Evolutionary conservation across 306 rosid species (phyloP), one percentile per base, ranked within the genome.

Genomic region (Rubus idaeus): DNA sequence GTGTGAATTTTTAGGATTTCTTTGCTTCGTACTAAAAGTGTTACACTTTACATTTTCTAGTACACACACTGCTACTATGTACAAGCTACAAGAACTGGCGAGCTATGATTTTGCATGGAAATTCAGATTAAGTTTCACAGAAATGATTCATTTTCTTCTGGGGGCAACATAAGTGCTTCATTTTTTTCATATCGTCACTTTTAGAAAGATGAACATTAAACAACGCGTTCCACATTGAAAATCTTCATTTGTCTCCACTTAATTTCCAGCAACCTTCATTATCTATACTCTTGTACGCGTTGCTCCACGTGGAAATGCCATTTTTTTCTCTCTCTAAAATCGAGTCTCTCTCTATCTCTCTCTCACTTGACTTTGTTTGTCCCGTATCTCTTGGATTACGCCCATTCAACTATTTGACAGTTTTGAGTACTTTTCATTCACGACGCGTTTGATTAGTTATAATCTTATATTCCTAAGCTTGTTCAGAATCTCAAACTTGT

Each of bases 391-490:
- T 72, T 45, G 50, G 47, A 60, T 26, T 16, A 5, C 62, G 70
- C 30, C 0, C 26, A 9, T 8, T 0, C 70, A 7, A 17, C 69
- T 39, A 17, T 37, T 40, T 65, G 16, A 60, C 5, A 1, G 39
- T 45, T 44, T 30, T 10, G 13, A 20, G 71, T 83, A 72, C 53
- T 60, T 74, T 81, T 40, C 80, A 76, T 60, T 64, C 69, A 64
- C 41, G n/a, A 87, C 89, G 82, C 83, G 86, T 35, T 60, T 39
- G 52, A 42, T 66, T 23, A 21, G 18, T 20, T 37, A 40, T 71
- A 18, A 77, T 30, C 35, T 30, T 30, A 30, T 30, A 30, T 30
- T 30, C 37, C 74, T 30, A 71, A n/a, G 78, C 57, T 42, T 49
- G 40, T 3, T 9, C 10, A 42, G 18, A 72, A 75, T 78, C 69